These are phyloP conservation scores for Arthroderma uncinatum DNA, from an alignment of 2,329 filamentous ascomycete genomes.

Conservation along the genomic window DNA sequence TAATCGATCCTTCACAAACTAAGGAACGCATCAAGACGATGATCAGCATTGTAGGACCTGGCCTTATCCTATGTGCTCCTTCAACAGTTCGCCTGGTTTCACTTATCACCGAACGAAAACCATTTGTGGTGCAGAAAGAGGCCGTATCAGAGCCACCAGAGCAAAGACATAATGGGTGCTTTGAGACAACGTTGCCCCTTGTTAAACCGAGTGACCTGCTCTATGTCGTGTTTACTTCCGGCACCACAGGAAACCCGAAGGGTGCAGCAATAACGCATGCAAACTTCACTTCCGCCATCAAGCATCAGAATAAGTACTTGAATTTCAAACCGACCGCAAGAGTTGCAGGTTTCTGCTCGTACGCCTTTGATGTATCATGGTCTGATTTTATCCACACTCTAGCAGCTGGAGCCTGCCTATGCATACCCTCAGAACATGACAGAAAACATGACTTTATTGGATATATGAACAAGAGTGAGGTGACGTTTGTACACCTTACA, in stretches of 20 bases:
- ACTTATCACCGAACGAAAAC: too few relatives aligned
- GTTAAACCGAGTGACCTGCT: slow-evolving; percentile 21
- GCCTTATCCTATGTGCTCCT: too few relatives aligned
- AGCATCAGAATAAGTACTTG: slow-evolving; percentile 43
- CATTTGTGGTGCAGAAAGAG: too few relatives aligned
- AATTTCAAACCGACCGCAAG: slow-evolving; percentile 41
- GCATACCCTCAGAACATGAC: slow-evolving; percentile 44
- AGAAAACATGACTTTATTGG: slow-evolving; percentile 39
- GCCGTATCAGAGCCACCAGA: too few relatives aligned
- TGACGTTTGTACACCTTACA: too few relatives aligned
- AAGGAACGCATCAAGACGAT: too few relatives aligned
- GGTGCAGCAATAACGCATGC: slow-evolving; percentile 53
- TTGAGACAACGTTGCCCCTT: neutral
- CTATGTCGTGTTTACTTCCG: slow-evolving; percentile 51
- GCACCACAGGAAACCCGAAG: slow-evolving; percentile 41
- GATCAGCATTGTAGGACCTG: too few relatives aligned
- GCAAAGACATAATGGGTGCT: too few relatives aligned
- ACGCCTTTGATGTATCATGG: slow-evolving; percentile 42
- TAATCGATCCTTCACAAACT: too few relatives aligned
- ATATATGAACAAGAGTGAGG: too few relatives aligned
- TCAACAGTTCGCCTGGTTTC: too few relatives aligned
- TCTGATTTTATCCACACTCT: slow-evolving; percentile 67
- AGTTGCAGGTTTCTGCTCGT: slow-evolving; percentile 43
- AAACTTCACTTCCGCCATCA: slow-evolving; percentile 46
- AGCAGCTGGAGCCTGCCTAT: slow-evolving; percentile 47